Base-by-base conservation (phyloP, 768 basidiomycete genomes). In the Boletus rubroflammeus region DNA sequence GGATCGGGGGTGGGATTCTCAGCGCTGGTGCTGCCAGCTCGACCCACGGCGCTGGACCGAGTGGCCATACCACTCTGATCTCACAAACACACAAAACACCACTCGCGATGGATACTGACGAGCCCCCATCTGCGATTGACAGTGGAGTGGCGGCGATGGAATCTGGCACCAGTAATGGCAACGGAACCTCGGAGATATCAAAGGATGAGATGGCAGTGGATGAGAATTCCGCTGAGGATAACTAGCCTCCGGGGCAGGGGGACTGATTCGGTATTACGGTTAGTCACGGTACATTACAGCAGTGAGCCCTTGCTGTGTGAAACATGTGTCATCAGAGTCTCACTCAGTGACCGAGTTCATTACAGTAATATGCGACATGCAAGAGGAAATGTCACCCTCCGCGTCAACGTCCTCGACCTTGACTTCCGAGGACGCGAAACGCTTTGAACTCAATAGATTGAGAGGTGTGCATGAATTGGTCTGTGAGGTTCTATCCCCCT, bases 401-500 rank as follows among this genome's bases (percentile, higher is more conserved):
- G n/a, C 53, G 17, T 26, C 59, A 35, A 51, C 54, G 14, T 11
- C 56, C 13, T 54, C 57, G 51, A n/a, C 73, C 56, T 50, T 84
- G 31, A 83, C 84, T 8, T 82, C 86, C 14, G 90, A 93, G 58
- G 82, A 88, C 66, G 72, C 81, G 43, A 85, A 81, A 64, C 80
- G 81, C 52, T 77, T 92, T 25, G 90, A 93, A 67, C 77, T 92
- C 40, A 91, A 93, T 62, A 81, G 90, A 50, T 72, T 93, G 23
- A 85, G 80, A 81, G 89, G 89, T 88, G 47, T 47, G 62, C 28
- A 32, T 32, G 26, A 32, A 32, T 14, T 44, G 11, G 32, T 42
- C 11, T 26, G 3, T 32, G 0, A 25, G 17, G 23, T 14, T 35
- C 25, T 19, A 9, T 15, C 21, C 29, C 47, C 47, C 49, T 56